Conservation (phyloP, 768 basidiomycete species). For the Tephrocybe sp. region DNA sequence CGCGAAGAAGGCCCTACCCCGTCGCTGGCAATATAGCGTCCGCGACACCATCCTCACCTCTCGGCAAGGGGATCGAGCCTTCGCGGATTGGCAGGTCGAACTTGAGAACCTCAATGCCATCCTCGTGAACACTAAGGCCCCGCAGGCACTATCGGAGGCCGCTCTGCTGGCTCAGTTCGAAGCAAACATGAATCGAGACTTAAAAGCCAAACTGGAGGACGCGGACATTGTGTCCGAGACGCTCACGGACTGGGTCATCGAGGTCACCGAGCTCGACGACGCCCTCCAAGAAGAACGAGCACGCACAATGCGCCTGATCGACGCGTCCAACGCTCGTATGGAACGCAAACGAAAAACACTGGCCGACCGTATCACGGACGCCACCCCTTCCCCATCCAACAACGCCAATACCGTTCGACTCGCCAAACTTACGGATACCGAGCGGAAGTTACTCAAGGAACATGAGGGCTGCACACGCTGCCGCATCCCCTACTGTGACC, state of each 20-base stretch:
- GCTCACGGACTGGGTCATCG: slow-evolving; percentile 1
- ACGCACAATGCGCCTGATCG: neutral
- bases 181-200: no score
- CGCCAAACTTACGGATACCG: slow-evolving; percentile 7
- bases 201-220: neutral
- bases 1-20: no score
- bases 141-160: neutral
- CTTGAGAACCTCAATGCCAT: no score
- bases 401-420: no score
- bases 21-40: slow-evolving; percentile 3
- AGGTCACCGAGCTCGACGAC: no score
- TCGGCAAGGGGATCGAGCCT: neutral
- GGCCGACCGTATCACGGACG: no score
- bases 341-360: neutral
- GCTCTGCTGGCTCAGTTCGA: neutral
- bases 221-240: neutral
- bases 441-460: slow-evolving; percentile 12
- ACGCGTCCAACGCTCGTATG: no score
- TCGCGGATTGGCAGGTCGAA: neutral
- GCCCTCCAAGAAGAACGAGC: slow-evolving; percentile 1
- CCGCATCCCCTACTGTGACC: no score
- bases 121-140: no score
- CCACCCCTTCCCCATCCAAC: no score
- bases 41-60: neutral
- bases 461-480: slow-evolving; percentile 17